Conservation (phyloP, 345 rosid genomes). For the Dovyalis caffra region DNA sequence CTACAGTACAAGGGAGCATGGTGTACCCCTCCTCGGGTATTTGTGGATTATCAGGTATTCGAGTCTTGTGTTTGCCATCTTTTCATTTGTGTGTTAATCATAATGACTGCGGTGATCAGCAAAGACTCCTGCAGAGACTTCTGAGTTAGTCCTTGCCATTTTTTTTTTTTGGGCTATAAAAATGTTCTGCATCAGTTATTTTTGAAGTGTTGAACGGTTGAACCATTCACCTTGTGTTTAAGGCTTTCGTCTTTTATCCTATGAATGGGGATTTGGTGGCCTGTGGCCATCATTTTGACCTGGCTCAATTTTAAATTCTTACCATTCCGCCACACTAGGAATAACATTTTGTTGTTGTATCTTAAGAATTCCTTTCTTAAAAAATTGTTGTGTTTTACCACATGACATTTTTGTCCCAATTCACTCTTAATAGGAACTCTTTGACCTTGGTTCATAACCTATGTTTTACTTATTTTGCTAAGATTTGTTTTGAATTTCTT, state of each 20-base stretch:
- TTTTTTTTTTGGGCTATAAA: neutral
- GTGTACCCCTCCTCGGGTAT: slow-evolving; percentile 97
- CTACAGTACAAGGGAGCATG: slow-evolving; percentile 82
- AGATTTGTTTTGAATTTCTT: neutral
- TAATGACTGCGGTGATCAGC: neutral
- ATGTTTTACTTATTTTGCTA: neutral
- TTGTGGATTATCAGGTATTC: slow-evolving; percentile 88
- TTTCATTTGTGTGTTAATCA: neutral
- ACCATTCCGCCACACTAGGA: too few species aligned
- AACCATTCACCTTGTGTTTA: neutral
- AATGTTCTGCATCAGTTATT: neutral
- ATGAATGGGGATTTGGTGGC: too few species aligned
- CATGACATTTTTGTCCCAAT: neutral
- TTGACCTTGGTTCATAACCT: neutral
- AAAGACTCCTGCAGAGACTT: neutral
- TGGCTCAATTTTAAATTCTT: too few species aligned
- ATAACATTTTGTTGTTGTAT: too few species aligned
- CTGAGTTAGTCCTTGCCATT: neutral
- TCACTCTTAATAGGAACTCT: neutral
- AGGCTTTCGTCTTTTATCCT: too few species aligned
- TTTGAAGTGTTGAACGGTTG: neutral
- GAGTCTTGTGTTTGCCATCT: slow-evolving; percentile 3
- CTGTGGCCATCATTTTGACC: too few species aligned
- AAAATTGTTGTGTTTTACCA: too few species aligned
- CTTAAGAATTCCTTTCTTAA: too few species aligned